Percentiles rank a stretch among this genome's conserved stretches.
Conservation (phyloP, 2,329 filamentous ascomycete genomes). For the Davidsoniella virescens region DNA sequence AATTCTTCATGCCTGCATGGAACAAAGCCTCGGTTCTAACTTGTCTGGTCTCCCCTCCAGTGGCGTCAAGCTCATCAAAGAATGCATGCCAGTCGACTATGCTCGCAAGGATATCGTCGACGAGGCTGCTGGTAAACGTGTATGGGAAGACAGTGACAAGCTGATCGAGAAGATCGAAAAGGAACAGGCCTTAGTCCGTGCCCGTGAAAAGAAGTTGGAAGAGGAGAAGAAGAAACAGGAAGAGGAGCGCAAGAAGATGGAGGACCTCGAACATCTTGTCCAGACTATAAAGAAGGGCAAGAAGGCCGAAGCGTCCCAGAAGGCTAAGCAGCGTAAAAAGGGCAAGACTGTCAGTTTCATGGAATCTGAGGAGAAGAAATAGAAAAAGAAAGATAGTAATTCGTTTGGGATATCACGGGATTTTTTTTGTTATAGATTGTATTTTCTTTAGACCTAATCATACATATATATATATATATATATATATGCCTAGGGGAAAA, state of each 20-base stretch:
- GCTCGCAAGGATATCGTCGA: slow-evolving; percentile 59
- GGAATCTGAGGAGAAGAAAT: slow-evolving; percentile 16
- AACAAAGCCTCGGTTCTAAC: slow-evolving; percentile 36
- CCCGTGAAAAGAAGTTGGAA: slow-evolving; percentile 23
- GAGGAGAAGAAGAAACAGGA: slow-evolving; percentile 21
- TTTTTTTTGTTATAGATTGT: background rate
- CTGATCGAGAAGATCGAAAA: slow-evolving; percentile 72
- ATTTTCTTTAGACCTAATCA: background rate
- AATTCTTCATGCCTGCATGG: slow-evolving; percentile 74
- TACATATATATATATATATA: background rate
- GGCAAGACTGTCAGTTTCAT: slow-evolving; percentile 16
- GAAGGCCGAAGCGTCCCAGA: slow-evolving; percentile 20
- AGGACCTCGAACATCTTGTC: slow-evolving; percentile 23
- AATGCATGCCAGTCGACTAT: slow-evolving; percentile 64
- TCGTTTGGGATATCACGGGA: background rate
- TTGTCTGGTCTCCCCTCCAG: slow-evolving; percentile 39
- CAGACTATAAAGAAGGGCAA: slow-evolving; percentile 23
- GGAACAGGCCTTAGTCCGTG: slow-evolving; percentile 47
- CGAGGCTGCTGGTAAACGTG: slow-evolving; percentile 61
- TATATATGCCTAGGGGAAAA: background rate
- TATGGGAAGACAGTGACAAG: slow-evolving; percentile 82
- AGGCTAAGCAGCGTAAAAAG: slow-evolving; percentile 18
- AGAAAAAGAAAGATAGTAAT: background rate
- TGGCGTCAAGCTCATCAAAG: slow-evolving; percentile 60
- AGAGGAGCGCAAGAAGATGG: slow-evolving; percentile 19